Percentiles rank a stretch among this genome's conserved stretches.
Conservation (phyloP, 345 rosid species). For the Lumnitzera racemosa region DNA sequence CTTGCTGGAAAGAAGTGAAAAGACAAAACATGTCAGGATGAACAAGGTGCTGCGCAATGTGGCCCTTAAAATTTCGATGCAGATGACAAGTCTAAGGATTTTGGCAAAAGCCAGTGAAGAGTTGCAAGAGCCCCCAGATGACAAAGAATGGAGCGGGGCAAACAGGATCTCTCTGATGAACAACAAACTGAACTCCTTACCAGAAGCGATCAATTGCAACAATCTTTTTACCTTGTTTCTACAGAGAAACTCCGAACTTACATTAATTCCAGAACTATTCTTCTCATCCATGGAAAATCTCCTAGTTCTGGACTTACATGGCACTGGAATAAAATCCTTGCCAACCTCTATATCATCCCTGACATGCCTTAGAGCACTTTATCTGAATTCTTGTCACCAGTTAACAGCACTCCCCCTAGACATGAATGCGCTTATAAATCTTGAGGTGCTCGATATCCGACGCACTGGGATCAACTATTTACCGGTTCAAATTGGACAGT, state of each 20-base stretch:
- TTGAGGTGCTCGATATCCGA: constrained; percentile 25
- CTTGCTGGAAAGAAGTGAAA: constrained; percentile 14
- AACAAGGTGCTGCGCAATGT: constrained; percentile 12
- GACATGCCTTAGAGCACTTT: constrained; percentile 16
- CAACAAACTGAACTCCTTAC: constrained; percentile 13
- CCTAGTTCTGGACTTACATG: constrained; percentile 18
- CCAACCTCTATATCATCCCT: constrained; percentile 14
- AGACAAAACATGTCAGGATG: constrained; percentile 13
- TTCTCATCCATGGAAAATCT: constrained; percentile 22
- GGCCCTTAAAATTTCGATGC: constrained; percentile 15
- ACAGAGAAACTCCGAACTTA: constrained; percentile 10
- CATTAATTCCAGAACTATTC: constrained; percentile 8
- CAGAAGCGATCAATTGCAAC: constrained; percentile 10
- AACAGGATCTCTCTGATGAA: constrained; percentile 20
- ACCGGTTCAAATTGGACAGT: constrained; percentile 6
- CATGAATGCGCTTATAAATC: constrained; percentile 6
- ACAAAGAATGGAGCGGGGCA: constrained; percentile 13
- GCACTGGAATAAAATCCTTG: constrained; percentile 12
- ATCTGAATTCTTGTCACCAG: constrained; percentile 18
- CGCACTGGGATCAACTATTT: constrained; percentile 11
- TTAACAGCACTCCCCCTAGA: constrained; percentile 14
- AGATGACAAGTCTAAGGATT: constrained; percentile 2
- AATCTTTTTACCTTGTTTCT: constrained; percentile 14
- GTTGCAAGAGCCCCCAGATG: neutral
- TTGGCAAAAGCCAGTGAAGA: constrained; percentile 6